A percentile compares a stretch with the other conserved stretches of the same genome.
These are phyloP conservation scores for Microcyclospora pomicola DNA, from an alignment of 2,329 filamentous ascomycete species.

Conservation along the genomic window DNA sequence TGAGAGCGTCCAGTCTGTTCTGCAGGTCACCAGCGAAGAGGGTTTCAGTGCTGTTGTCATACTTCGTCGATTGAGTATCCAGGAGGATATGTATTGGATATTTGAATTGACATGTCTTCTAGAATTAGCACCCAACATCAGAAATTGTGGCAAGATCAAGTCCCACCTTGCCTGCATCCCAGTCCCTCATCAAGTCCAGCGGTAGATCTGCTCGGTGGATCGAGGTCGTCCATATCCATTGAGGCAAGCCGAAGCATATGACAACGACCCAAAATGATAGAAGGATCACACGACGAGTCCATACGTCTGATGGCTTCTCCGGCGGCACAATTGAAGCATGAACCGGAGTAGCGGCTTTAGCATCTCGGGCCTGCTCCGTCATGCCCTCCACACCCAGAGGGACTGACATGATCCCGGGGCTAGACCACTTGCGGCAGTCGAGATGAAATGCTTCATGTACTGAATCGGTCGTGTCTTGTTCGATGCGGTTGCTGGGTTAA, in stretches of 20 bases:
- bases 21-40: too few species aligned
- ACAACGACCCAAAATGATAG: constrained; percentile 85
- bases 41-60: too few species aligned
- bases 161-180: constrained; percentile 76
- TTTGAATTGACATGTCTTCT: constrained; percentile 69
- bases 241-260: constrained; percentile 67
- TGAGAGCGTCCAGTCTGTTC: too few species aligned
- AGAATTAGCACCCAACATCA: neutral
- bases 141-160: neutral
- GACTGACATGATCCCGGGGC: too few species aligned
- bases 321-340: constrained; percentile 39
- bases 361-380: neutral
- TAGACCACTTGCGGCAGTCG: too few species aligned
- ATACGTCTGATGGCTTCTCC: constrained; percentile 56
- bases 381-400: too few species aligned
- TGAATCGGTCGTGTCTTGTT: too few species aligned
- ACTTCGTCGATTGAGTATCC: constrained; percentile 40
- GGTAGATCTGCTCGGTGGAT: constrained; percentile 81
- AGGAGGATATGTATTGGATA: constrained; percentile 77
- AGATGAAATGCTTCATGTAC: too few species aligned
- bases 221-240: constrained; percentile 92
- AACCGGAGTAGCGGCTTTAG: too few species aligned
- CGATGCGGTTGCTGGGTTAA: too few species aligned
- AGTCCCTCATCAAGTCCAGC: constrained; percentile 71
- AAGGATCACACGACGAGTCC: constrained; percentile 60